These are phyloP conservation scores for Cokeromyces recurvatus DNA, from an alignment of 371 early-diverging fungal genomes.

Conservation along the genomic window DNA sequence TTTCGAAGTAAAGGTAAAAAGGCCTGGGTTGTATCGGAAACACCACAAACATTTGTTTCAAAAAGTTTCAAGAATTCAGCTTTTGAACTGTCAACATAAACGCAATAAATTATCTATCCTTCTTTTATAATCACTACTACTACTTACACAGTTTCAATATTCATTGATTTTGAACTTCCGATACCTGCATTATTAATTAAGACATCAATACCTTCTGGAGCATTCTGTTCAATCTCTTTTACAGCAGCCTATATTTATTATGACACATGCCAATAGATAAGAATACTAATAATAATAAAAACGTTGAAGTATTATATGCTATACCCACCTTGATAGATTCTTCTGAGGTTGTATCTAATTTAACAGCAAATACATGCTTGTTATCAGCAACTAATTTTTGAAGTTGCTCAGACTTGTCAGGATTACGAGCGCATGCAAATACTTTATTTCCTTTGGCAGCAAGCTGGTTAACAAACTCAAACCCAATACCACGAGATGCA, in stretches of 20 bases:
- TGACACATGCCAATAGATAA: too few relatives aligned
- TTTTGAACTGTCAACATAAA: too few relatives aligned
- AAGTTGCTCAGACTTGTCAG: conserved; percentile 9
- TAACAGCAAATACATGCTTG: conserved; percentile 11
- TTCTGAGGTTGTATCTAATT: conserved; percentile 9
- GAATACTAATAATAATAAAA: too few relatives aligned
- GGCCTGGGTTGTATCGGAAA: conserved; percentile 3
- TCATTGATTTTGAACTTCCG: too few relatives aligned
- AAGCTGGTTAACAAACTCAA: conserved; percentile 24
- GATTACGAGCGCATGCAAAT: conserved; percentile 20
- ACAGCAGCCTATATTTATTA: conserved; percentile 14
- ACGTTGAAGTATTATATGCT: too few relatives aligned
- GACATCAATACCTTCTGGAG: conserved; percentile 23
- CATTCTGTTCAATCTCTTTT: conserved; percentile 5
- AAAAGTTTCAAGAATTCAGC: too few relatives aligned
- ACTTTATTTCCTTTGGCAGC: conserved; percentile 10
- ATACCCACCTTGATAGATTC: conserved; percentile 21
- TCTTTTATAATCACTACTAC: too few relatives aligned
- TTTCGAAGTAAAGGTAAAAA: conserved; percentile 23
- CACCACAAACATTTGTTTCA: conserved; percentile 7
- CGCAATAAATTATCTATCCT: too few relatives aligned
- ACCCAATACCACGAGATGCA: conserved; percentile 23
- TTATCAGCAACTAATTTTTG: conserved; percentile 15
- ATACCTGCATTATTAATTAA: conserved; percentile 36
- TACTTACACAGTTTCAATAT: too few relatives aligned